A percentile compares a stretch with the other conserved stretches of the same genome.
Conservation (phyloP, 2,329 filamentous ascomycete species). For the Xylariaceae sp. region DNA sequence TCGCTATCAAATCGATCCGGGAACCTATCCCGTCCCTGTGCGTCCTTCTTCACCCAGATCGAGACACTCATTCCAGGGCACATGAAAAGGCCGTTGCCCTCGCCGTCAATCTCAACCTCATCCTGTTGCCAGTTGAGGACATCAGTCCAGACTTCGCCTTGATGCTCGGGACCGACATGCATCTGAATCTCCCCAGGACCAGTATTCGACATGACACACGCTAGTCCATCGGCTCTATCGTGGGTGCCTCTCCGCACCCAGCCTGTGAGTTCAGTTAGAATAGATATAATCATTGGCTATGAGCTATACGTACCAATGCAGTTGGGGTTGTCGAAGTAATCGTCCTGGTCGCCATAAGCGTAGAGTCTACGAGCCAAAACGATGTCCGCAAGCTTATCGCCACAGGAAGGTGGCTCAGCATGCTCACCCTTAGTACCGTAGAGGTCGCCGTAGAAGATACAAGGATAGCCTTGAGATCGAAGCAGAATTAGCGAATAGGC, state of each 20-base stretch:
- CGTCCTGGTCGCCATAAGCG: constrained; percentile 66
- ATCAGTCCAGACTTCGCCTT: constrained; percentile 67
- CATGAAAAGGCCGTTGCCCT: constrained; percentile 63
- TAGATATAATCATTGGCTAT: not conserved
- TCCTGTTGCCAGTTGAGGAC: constrained; percentile 58
- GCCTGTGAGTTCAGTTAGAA: constrained; percentile 38
- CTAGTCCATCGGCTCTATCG: constrained; percentile 52
- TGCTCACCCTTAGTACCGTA: constrained; percentile 59
- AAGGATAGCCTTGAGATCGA: constrained; percentile 61
- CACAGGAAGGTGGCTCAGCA: constrained; percentile 55
- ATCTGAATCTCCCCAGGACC: constrained; percentile 58
- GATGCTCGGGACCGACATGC: constrained; percentile 62
- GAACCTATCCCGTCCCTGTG: constrained; percentile 23
- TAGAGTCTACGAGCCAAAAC: constrained; percentile 66
- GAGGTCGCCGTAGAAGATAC: constrained; percentile 71
- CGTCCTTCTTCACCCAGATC: constrained; percentile 26
- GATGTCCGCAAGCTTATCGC: constrained; percentile 56
- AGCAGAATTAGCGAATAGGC: constrained; percentile 75
- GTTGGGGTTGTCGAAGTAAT: constrained; percentile 64
- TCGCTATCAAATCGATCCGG: not conserved
- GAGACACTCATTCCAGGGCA: constrained; percentile 39
- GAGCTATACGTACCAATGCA: constrained; percentile 46
- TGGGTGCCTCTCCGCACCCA: constrained; percentile 56
- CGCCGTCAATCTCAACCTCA: constrained; percentile 61
- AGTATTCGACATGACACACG: constrained; percentile 60